Base-by-base conservation (phyloP, 805 yeast species). In the Ogataea trehaloabstinens region DNA sequence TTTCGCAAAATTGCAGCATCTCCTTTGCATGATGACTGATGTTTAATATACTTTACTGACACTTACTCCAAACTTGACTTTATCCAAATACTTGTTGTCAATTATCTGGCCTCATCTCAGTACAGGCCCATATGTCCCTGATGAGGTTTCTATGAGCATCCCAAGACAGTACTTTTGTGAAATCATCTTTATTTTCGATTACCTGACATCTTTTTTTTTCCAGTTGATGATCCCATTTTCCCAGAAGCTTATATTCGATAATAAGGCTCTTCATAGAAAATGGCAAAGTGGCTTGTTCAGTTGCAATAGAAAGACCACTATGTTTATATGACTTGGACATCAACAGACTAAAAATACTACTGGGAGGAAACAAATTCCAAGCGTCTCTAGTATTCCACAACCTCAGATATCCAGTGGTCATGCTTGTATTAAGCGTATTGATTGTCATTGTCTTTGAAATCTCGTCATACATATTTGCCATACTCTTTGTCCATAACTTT, bases 351-450 rank as follows among this genome's bases (percentile, higher is more conserved):
- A 38, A 18, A n/a, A 40, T 24, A 18, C 46, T 37, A 16, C 42
- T 42, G 3, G 52, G 49, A 2, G 55, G 55, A 34, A 45, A 49
- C 34, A 44, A 24, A 19, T 48, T 51, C 50, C 52, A 49, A 3
- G 52, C 45, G 33, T 51, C 55, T 36, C 51, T 39, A 8, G 53
- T 46, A 29, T 47, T 51, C 55, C 55, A 51, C 18, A 51, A 28
- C 33, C 55, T 31, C 22, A 51, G 27, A 32, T 51, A 46, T 2
- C 55, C 55, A 2, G 46, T 39, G 7, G 35, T 25, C 34, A 47
- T 35, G 24, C 41, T 31, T 17, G 28, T 28, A 5, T 33, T 28
- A 24, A 49, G 31, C n/a, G 37, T 32, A n/a, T 32, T 19, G 29
- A 49, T 41, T 10, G 33, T 25, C 6, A 29, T 41, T 6, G 51